Percentiles rank a stretch among this genome's conserved stretches.
These are phyloP conservation scores for Camellia oleifera DNA, from an alignment of 179 eudicot species.

Conservation along the genomic window DNA sequence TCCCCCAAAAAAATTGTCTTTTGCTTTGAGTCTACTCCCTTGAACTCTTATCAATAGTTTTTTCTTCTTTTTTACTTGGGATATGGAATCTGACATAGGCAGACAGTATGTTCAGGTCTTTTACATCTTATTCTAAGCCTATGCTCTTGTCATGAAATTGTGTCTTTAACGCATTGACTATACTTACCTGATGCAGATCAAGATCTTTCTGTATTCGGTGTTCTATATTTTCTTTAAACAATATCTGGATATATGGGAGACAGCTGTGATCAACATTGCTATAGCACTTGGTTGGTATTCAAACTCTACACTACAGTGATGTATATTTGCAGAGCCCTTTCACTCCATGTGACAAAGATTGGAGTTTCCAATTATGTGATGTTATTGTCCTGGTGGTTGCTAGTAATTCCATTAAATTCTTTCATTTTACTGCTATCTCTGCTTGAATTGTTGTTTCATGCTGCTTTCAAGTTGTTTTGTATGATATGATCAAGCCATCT, in stretches of 20 bases:
- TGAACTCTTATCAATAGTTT: not conserved
- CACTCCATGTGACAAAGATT: not conserved
- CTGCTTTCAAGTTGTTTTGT: not conserved
- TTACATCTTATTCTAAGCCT: not conserved
- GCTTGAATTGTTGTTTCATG: not conserved
- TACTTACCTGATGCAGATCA: slow-evolving; percentile 57
- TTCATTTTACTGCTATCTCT: not conserved
- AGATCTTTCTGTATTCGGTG: slow-evolving; percentile 92
- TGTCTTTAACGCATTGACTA: not conserved
- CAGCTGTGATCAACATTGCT: slow-evolving; percentile 85
- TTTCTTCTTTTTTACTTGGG: not conserved
- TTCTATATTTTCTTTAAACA: slow-evolving; percentile 97
- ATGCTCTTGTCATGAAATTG: slow-evolving; percentile 5
- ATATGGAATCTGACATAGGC: not conserved
- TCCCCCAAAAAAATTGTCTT: not conserved
- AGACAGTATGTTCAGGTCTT: slow-evolving; percentile 1
- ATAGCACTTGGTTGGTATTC: slow-evolving; percentile 81
- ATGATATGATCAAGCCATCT: not conserved
- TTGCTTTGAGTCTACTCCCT: not conserved
- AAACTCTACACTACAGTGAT: slow-evolving; percentile 1
- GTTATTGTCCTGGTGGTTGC: not conserved
- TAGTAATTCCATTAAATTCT: not conserved
- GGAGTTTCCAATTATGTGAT: slow-evolving; percentile 5
- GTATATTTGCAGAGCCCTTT: not conserved
- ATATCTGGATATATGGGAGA: slow-evolving; percentile 92